Conservation (phyloP, 176 grass and related monocot genomes). For the Oryza australiensis region DNA sequence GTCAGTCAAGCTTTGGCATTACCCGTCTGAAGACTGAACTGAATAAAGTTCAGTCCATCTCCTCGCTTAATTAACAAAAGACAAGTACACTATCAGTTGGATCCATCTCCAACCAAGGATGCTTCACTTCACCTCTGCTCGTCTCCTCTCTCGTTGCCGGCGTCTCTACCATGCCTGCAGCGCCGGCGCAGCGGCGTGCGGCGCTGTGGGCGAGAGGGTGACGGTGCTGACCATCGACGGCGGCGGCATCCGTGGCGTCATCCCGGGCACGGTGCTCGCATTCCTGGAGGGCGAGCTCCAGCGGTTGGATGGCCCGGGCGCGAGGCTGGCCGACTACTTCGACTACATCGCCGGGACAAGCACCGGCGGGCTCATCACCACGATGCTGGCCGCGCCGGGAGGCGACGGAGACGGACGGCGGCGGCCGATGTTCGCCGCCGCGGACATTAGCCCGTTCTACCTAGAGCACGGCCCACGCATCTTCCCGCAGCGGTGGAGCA, state of each 20-base stretch:
- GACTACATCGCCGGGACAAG: constrained; percentile 54
- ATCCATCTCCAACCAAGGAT: no score
- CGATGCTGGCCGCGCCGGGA: constrained; percentile 40
- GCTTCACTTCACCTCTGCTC: no score
- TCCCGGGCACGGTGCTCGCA: constrained; percentile 44
- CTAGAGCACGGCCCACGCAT: constrained; percentile 35
- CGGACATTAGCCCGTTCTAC: constrained; percentile 47
- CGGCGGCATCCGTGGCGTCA: constrained; percentile 49
- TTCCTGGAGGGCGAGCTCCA: constrained; percentile 46
- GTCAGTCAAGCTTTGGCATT: no score
- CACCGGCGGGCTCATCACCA: constrained; percentile 55
- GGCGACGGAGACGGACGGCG: neutral
- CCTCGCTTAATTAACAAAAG: no score
- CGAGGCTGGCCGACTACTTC: constrained; percentile 57
- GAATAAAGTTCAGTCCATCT: no score
- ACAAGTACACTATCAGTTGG: no score
- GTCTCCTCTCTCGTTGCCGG: no score
- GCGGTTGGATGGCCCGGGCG: constrained; percentile 43
- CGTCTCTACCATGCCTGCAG: no score
- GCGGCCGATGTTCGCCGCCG: constrained; percentile 36
- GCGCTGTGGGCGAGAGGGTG: constrained; percentile 20
- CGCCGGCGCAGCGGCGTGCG: no score
- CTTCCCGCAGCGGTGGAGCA: constrained; percentile 29
- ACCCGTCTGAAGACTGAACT: no score
- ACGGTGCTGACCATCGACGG: constrained; percentile 49